Evolutionary conservation across 345 rosid species (phyloP).

Genomic region (Aquilaria malaccensis): DNA sequence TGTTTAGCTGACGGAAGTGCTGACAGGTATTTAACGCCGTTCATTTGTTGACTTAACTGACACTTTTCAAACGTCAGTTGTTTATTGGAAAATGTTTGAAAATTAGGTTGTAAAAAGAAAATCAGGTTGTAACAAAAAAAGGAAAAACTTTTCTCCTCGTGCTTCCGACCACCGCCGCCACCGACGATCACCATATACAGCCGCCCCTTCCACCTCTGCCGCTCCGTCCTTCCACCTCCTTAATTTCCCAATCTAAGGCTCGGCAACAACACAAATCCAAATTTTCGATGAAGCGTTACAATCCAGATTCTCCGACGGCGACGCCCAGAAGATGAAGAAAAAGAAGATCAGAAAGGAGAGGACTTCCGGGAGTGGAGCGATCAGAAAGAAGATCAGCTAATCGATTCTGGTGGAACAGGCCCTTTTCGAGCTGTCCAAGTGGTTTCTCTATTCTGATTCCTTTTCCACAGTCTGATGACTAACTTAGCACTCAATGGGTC

Average conservation of each 20-base stretch:
- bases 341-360: slow-evolving; percentile 19
- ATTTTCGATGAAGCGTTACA: slow-evolving; percentile 58
- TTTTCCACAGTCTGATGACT: slow-evolving; percentile 32
- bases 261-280: no score
- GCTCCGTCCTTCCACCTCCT: background rate
- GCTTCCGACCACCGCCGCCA: no score
- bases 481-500: slow-evolving; percentile 18
- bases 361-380: slow-evolving; percentile 18
- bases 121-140: no score
- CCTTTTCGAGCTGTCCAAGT: slow-evolving; percentile 68
- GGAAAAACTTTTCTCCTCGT: no score
- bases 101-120: no score
- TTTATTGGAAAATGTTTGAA: no score
- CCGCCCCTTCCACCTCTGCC: no score
- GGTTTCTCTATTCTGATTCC: slow-evolving; percentile 57
- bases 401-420: slow-evolving; percentile 54
- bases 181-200: no score
- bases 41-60: no score
- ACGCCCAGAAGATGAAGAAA: slow-evolving; percentile 35
- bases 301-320: slow-evolving; percentile 10
- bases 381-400: slow-evolving; percentile 23
- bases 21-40: no score
- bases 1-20: no score
- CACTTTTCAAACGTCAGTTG: no score
- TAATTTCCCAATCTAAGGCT: background rate